Conservation (phyloP, 1,284 basidiomycete species). For the Sanguinoderma infundibulare region DNA sequence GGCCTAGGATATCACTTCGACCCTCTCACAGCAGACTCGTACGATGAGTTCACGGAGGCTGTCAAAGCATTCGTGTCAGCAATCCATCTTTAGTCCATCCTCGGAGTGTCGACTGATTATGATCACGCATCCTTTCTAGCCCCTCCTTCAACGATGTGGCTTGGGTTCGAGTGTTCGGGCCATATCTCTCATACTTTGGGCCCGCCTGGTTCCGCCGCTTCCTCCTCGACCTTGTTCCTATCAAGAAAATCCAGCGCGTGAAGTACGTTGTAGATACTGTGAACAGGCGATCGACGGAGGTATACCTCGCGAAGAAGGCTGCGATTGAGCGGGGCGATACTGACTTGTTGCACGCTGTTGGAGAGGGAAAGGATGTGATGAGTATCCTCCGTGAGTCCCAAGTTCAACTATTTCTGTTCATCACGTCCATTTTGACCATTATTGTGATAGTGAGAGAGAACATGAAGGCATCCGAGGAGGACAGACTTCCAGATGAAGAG, state of each 20-base stretch:
- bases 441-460: slow-evolving; percentile 2
- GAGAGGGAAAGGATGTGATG: slow-evolving; percentile 36
- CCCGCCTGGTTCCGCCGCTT: background rate
- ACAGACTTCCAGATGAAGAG: slow-evolving; percentile 35
- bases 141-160: background rate
- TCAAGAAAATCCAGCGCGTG: background rate
- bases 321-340: slow-evolving; percentile 44
- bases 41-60: slow-evolving; percentile 27
- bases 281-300: slow-evolving; percentile 36
- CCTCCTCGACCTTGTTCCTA: slow-evolving; percentile 2
- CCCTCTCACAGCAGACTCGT: slow-evolving; percentile 28
- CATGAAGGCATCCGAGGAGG: slow-evolving; percentile 17
- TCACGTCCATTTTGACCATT: too few species aligned
- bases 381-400: slow-evolving; percentile 1
- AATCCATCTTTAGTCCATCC: too few species aligned
- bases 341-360: slow-evolving; percentile 25
- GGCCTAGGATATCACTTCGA: slow-evolving; percentile 46
- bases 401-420: slow-evolving; percentile 11
- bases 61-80: slow-evolving; percentile 14
- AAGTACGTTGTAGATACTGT: slow-evolving; percentile 39
- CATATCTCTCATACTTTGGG: background rate
- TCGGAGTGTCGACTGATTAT: background rate
- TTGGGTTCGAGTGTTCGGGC: background rate
- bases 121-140: background rate
- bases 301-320: slow-evolving; percentile 45